These are phyloP conservation scores for Neocucurbitaria cava DNA, from an alignment of 2,329 filamentous ascomycete species.

Conservation along the genomic window DNA sequence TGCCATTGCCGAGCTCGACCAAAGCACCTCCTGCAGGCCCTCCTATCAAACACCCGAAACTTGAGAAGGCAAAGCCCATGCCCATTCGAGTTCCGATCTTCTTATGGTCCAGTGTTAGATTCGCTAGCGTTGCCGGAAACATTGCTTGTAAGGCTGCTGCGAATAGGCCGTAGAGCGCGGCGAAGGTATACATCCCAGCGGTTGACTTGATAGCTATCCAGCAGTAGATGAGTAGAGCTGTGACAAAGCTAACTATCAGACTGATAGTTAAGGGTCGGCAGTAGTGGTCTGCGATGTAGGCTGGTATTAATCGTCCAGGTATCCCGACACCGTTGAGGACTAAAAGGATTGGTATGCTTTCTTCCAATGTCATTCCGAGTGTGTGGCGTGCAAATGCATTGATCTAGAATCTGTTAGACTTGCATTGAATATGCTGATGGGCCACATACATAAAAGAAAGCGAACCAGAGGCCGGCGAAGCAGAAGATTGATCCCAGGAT, in stretches of 20 bases:
- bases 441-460: constrained; percentile 48
- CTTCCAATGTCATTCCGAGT: constrained; percentile 50
- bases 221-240: constrained; percentile 53
- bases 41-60: constrained; percentile 36
- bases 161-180: constrained; percentile 57
- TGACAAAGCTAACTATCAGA: constrained; percentile 45
- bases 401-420: constrained; percentile 5
- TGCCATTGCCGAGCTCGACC: constrained; percentile 44
- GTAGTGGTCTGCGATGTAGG: constrained; percentile 51
- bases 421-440: background rate
- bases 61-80: constrained; percentile 45
- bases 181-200: constrained; percentile 52
- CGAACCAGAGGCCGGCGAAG: constrained; percentile 45
- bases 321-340: constrained; percentile 55
- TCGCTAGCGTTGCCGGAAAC: constrained; percentile 52
- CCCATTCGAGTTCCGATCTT: constrained; percentile 56
- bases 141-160: constrained; percentile 56
- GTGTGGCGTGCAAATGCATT: constrained; percentile 58
- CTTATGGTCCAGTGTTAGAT: constrained; percentile 51
- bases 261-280: constrained; percentile 54
- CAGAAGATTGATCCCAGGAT: constrained; percentile 37
- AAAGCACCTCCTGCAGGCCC: constrained; percentile 41
- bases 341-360: constrained; percentile 54
- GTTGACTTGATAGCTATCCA: constrained; percentile 52
- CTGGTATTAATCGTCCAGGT: constrained; percentile 58